Percentiles rank a stretch among this genome's conserved stretches.
phyloP scores from a whole-genome alignment of 129 eudicot species.

The Centaurea solstitialis region DNA sequence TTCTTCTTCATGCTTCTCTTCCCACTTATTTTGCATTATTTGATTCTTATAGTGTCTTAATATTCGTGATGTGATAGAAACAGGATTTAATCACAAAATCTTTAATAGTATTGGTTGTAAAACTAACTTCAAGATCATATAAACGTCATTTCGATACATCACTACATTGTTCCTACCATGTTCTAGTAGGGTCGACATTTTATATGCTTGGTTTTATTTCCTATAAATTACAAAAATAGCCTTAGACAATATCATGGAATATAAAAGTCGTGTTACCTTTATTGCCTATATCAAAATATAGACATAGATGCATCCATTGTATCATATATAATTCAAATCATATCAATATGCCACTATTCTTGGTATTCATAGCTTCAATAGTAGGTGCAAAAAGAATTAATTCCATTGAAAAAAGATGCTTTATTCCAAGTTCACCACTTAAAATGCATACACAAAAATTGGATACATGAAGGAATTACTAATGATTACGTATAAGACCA shows the following conservation, averaged over 20 bases:
- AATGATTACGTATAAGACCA: not conserved
- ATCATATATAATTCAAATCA: not conserved
- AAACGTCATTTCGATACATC: not conserved
- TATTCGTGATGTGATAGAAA: slow-evolving; percentile 12
- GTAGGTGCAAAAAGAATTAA: not conserved
- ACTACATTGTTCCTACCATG: not conserved
- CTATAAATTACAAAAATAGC: not conserved
- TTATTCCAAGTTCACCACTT: slow-evolving; percentile 8
- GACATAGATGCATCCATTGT: not conserved
- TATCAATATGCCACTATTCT: not conserved
- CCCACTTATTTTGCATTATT: slow-evolving; percentile 28
- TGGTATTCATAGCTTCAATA: slow-evolving; percentile 4
- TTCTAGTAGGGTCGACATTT: not conserved
- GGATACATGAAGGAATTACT: not conserved
- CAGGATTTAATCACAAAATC: not conserved
- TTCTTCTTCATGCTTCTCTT: slow-evolving; percentile 17
- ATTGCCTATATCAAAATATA: not conserved
- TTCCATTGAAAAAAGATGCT: not conserved
- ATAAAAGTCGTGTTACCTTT: not conserved
- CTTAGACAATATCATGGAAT: not conserved
- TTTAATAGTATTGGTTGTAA: not conserved
- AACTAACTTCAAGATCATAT: not conserved
- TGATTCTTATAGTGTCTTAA: slow-evolving; percentile 17
- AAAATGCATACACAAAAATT: not conserved
- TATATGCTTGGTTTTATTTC: not conserved